Evolutionary conservation across 768 basidiomycete species (phyloP).

Genomic region (Hericium coralloides): DNA sequence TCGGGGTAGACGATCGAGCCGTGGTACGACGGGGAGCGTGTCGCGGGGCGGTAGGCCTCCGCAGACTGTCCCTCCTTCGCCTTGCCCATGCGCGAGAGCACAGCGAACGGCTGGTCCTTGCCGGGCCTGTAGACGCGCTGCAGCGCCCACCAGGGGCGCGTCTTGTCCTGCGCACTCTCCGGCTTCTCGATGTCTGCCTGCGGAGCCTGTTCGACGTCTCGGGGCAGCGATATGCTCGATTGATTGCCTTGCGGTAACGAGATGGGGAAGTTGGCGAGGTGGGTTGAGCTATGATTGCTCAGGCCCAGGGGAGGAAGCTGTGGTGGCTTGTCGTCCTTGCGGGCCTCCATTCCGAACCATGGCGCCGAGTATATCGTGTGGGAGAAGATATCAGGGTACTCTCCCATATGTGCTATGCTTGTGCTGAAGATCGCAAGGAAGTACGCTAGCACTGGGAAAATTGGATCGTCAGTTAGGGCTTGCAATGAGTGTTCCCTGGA

Average conservation of each 20-base stretch:
- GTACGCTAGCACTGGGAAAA: constrained; percentile 37
- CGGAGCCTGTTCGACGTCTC: too few relatives aligned
- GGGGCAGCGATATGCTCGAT: not conserved
- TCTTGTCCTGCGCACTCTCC: not conserved
- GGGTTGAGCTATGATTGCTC: constrained; percentile 1
- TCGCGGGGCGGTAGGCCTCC: not conserved
- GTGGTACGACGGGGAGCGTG: not conserved
- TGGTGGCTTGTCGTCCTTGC: not conserved
- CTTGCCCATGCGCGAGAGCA: not conserved
- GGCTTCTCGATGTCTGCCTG: not conserved
- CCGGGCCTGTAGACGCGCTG: not conserved
- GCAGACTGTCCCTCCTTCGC: not conserved
- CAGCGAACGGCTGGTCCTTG: not conserved
- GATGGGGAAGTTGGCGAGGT: not conserved
- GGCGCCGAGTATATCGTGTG: constrained; percentile 40
- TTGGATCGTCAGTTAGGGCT: not conserved
- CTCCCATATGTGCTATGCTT: constrained; percentile 33
- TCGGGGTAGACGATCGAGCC: not conserved
- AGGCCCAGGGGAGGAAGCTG: constrained; percentile 7
- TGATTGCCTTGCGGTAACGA: not conserved
- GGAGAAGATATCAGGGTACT: constrained; percentile 42
- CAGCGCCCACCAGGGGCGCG: constrained; percentile 2
- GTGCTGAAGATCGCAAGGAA: constrained; percentile 43
- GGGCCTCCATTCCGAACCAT: constrained; percentile 38
- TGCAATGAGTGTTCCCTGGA: constrained; percentile 2